Conservation (phyloP, 305 asterid genomes). For the Caryopteris hybrid region DNA sequence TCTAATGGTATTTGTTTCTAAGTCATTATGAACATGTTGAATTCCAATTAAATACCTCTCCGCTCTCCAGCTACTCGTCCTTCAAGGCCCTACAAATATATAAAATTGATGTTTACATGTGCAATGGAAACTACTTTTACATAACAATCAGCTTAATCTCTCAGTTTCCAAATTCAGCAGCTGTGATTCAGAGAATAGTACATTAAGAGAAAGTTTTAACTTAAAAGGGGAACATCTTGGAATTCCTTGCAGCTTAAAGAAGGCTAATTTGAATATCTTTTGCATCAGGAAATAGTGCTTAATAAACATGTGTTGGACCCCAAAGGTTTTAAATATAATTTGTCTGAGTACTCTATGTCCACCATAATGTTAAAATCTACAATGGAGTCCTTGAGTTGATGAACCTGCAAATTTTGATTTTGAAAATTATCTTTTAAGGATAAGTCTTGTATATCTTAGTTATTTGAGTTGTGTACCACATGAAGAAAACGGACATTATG, state of each 20-base stretch:
- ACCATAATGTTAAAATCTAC: too few relatives aligned
- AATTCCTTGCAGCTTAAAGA: neutral
- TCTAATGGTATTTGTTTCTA: neutral
- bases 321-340: neutral
- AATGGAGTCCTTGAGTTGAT: too few relatives aligned
- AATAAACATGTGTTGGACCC: neutral
- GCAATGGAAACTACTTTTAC: neutral
- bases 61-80: neutral
- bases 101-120: neutral
- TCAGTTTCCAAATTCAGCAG: neutral
- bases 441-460: too few relatives aligned
- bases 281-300: neutral
- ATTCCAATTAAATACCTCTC: neutral
- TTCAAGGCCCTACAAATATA: neutral
- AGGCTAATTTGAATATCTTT: neutral
- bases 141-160: neutral
- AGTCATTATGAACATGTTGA: neutral
- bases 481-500: too few relatives aligned
- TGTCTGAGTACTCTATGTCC: neutral
- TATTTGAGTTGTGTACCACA: too few relatives aligned
- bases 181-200: neutral
- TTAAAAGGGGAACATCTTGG: neutral
- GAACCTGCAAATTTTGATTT: too few relatives aligned
- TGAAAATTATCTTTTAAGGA: too few relatives aligned
- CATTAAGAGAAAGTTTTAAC: neutral